Evolutionary conservation across 2,329 filamentous ascomycete genomes (phyloP).

Genomic region (Pseudopyricularia cyperi): DNA sequence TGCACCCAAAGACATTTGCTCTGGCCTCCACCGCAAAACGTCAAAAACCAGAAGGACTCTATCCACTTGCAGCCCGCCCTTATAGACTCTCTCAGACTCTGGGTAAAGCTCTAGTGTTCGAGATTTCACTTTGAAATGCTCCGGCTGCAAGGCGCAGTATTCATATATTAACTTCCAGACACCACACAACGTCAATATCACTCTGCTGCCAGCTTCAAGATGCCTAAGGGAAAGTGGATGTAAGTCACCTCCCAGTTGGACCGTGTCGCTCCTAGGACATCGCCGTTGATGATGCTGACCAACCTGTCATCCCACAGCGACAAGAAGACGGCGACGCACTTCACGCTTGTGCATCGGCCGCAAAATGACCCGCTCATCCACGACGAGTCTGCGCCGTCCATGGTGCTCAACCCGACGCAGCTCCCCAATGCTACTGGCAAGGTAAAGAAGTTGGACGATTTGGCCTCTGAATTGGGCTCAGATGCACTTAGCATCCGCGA

Average conservation of each 20-base stretch:
- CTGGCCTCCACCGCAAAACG: background rate
- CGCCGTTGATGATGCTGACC: background rate
- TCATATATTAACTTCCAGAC: no score
- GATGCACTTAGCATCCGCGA: constrained; percentile 54
- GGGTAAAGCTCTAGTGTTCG: background rate
- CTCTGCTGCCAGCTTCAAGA: constrained; percentile 29
- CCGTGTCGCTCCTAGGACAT: background rate
- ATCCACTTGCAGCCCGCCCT: background rate
- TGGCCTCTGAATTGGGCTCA: constrained; percentile 62
- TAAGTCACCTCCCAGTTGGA: constrained; percentile 13
- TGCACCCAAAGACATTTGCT: background rate
- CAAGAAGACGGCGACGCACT: constrained; percentile 88
- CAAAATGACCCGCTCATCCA: constrained; percentile 97
- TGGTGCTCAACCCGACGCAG: constrained; percentile 68
- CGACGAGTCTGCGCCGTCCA: constrained; percentile 75
- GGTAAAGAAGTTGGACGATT: constrained; percentile 59
- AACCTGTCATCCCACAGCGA: constrained; percentile 27
- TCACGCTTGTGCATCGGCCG: constrained; percentile 85
- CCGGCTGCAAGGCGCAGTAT: background rate
- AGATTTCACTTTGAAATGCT: background rate
- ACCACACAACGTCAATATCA: background rate
- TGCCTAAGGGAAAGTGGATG: constrained; percentile 71
- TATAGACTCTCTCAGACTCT: background rate
- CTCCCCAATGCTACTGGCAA: constrained; percentile 31
- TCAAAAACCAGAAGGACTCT: background rate